Evolutionary conservation across 768 basidiomycete genomes (phyloP).

Genomic region (Xerocomus brunneocitrinus): DNA sequence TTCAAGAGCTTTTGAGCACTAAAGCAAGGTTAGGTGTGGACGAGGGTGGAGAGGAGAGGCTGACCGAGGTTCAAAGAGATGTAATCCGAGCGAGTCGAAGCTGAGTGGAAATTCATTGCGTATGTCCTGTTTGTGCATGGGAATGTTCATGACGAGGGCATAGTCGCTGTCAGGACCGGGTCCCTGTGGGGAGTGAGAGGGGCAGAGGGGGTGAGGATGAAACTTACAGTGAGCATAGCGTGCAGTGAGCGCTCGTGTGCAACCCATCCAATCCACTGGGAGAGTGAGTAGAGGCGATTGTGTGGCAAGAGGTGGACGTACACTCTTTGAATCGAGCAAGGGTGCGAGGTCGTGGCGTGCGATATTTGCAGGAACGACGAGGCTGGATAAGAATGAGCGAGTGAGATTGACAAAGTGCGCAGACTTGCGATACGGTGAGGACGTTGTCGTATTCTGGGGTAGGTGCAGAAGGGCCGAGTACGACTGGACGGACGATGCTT

Average conservation of each 20-base stretch:
- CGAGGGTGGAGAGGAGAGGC: background rate
- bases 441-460: constrained; percentile 12
- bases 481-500: constrained; percentile 38
- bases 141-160: constrained; percentile 8
- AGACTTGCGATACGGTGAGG: constrained; percentile 13
- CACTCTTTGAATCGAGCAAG: constrained; percentile 8
- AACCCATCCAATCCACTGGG: constrained; percentile 22
- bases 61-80: constrained; percentile 23
- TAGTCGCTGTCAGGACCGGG: constrained; percentile 14
- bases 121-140: background rate
- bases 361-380: constrained; percentile 15
- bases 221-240: constrained; percentile 18
- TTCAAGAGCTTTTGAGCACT: constrained; percentile 21
- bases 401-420: background rate
- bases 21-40: background rate
- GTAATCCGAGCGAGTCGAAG: constrained; percentile 8
- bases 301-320: background rate
- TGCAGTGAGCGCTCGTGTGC: constrained; percentile 18
- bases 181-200: constrained; percentile 3
- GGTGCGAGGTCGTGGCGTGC: constrained; percentile 13
- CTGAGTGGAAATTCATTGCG: constrained; percentile 9
- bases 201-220: background rate
- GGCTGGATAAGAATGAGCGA: background rate
- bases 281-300: background rate
- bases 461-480: constrained; percentile 19